These are phyloP conservation scores for Aspergillus tanneri DNA, from an alignment of 2,329 filamentous ascomycete genomes.

Conservation along the genomic window DNA sequence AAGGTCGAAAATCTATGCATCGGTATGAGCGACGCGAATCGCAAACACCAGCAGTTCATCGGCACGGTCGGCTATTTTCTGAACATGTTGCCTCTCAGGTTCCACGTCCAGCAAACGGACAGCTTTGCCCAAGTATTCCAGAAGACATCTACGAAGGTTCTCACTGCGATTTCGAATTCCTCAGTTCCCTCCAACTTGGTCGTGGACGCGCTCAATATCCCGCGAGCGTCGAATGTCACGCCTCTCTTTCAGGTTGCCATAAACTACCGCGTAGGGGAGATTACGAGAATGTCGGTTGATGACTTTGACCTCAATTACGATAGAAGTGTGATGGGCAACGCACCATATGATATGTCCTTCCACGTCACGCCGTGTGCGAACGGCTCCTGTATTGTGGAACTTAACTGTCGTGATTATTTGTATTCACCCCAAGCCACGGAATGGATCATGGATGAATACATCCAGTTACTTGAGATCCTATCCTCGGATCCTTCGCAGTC, in stretches of 20 bases:
- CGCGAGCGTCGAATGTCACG: neutral
- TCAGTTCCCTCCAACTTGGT: slow-evolving; percentile 5
- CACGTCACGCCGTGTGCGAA: neutral
- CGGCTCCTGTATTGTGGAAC: neutral
- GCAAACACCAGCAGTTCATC: neutral
- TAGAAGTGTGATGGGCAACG: neutral
- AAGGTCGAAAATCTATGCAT: slow-evolving; percentile 4
- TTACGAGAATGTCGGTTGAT: neutral
- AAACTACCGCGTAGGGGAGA: slow-evolving; percentile 11
- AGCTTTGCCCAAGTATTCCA: neutral
- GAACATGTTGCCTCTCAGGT: slow-evolving; percentile 8
- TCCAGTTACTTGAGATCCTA: neutral
- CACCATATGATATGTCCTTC: slow-evolving; percentile 7
- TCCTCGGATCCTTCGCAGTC: neutral
- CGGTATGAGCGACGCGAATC: slow-evolving; percentile 10
- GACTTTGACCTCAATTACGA: neutral
- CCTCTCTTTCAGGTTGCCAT: slow-evolving; percentile 12
- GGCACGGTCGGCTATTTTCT: slow-evolving; percentile 9
- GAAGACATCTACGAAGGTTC: neutral
- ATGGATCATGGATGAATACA: neutral
- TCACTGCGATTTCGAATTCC: slow-evolving; percentile 4
- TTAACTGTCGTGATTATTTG: slow-evolving; percentile 5
- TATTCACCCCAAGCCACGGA: neutral
- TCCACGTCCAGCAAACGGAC: neutral
- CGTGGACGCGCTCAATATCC: neutral